A percentile compares a stretch with the other conserved stretches of the same genome.
Conservation (phyloP, 352 stramenopile genomes). For the Phytophthora hibernalis region DNA sequence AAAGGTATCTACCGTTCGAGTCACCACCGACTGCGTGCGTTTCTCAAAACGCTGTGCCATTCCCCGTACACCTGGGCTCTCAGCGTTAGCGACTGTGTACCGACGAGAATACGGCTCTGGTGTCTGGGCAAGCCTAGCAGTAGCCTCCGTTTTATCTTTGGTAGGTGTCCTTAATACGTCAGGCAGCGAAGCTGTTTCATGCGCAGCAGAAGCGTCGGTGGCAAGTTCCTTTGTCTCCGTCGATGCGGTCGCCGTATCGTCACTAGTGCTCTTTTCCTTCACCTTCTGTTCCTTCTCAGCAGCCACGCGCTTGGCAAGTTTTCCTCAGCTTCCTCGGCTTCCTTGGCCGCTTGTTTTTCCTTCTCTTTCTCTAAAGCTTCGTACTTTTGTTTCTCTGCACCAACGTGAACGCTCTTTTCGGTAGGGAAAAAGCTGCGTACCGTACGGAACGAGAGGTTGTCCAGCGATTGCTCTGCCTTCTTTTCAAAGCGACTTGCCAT, state of each 20-base stretch:
- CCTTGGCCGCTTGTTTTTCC: constrained; percentile 41
- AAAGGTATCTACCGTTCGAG: constrained; percentile 44
- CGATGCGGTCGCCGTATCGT: neutral
- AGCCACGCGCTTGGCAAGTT: constrained; percentile 16
- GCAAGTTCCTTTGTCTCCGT: constrained; percentile 6
- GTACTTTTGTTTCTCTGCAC: constrained; percentile 62
- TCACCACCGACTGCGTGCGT: constrained; percentile 58
- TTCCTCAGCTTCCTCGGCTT: constrained; percentile 41
- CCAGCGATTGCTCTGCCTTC: constrained; percentile 52
- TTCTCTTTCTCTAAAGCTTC: constrained; percentile 58
- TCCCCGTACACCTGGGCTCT: constrained; percentile 44
- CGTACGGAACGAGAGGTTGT: constrained; percentile 59
- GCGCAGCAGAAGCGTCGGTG: neutral
- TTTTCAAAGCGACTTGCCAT: constrained; percentile 57
- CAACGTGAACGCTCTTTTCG: constrained; percentile 55
- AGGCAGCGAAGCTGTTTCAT: constrained; percentile 3
- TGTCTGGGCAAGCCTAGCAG: neutral
- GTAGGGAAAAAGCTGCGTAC: constrained; percentile 61
- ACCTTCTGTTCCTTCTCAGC: neutral
- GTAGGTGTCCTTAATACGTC: constrained; percentile 19
- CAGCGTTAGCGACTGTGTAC: constrained; percentile 17
- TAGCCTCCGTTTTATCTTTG: constrained; percentile 10
- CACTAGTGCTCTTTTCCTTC: constrained; percentile 9
- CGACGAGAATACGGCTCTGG: constrained; percentile 22
- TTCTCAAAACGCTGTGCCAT: constrained; percentile 76